phyloP scores from a whole-genome alignment of 192 early-diverging fungal genomes.

The Cetraspora pellucida region DNA sequence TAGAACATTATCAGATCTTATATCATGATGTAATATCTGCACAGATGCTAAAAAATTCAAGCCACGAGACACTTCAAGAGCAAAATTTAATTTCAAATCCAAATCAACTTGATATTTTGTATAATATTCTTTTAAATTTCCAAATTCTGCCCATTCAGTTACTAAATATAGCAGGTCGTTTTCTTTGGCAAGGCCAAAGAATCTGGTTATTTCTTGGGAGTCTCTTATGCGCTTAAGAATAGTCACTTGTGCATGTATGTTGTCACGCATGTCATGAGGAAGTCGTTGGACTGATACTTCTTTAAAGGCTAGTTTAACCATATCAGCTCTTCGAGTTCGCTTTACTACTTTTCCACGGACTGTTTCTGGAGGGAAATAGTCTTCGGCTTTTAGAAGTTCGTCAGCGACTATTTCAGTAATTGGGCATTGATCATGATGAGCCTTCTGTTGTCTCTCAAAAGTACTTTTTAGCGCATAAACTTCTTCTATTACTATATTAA shows the following conservation, averaged over 20 bases:
- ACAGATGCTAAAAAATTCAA: constrained; percentile 38
- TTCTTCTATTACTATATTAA: neutral
- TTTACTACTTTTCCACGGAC: neutral
- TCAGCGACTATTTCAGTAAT: neutral
- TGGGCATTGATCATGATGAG: neutral
- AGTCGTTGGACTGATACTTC: neutral
- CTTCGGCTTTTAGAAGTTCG: neutral
- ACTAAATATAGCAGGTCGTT: neutral
- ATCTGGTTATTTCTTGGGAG: neutral
- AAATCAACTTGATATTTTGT: constrained; percentile 17
- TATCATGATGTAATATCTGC: constrained; percentile 35
- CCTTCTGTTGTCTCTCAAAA: neutral
- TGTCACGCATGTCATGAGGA: neutral
- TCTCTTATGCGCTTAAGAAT: constrained; percentile 2
- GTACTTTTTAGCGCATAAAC: neutral
- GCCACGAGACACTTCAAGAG: constrained; percentile 41
- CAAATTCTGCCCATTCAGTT: constrained; percentile 26
- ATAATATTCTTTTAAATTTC: constrained; percentile 38
- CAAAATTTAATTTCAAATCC: constrained; percentile 39
- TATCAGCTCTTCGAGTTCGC: neutral
- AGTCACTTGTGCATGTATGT: neutral
- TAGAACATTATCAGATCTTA: constrained; percentile 31
- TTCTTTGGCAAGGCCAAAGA: neutral
- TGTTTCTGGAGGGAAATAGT: neutral
- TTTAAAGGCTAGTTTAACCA: neutral